Conservation (phyloP, 805 yeast genomes). For the Candida nanaspora region DNA sequence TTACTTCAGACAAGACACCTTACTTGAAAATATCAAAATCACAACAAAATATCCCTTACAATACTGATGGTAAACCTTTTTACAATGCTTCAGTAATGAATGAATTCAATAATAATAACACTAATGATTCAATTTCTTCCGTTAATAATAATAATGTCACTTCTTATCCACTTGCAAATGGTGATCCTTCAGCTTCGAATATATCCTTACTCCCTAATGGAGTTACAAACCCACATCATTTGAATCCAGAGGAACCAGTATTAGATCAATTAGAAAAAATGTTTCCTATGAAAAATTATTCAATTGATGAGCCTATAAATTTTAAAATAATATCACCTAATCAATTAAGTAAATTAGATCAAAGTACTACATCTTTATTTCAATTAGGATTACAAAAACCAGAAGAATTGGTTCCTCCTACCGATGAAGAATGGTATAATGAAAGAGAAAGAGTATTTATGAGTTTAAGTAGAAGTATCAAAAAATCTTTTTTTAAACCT, state of each 20-base stretch:
- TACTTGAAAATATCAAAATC: conserved; percentile 2
- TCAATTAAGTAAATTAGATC: conserved; percentile 7
- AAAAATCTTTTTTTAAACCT: conserved; percentile 66
- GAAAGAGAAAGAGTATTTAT: conserved; percentile 65
- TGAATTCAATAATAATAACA: too few species aligned
- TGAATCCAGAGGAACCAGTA: conserved; percentile 5
- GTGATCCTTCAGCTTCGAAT: conserved; percentile 1
- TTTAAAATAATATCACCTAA: conserved; percentile 16
- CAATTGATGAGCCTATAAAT: conserved; percentile 9
- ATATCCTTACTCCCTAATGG: not conserved
- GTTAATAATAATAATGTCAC: not conserved
- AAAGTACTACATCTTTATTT: conserved; percentile 7
- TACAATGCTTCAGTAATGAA: conserved; percentile 1
- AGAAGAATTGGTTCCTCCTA: conserved; percentile 33
- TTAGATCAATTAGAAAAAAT: conserved; percentile 13
- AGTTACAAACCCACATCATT: conserved; percentile 2
- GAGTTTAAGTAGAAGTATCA: conserved; percentile 46
- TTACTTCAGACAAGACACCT: conserved; percentile 25
- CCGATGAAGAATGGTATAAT: conserved; percentile 55
- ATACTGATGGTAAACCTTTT: not conserved
- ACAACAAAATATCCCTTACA: not conserved
- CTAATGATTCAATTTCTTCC: not conserved
- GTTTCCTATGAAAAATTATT: conserved; percentile 7
- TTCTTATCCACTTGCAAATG: not conserved
- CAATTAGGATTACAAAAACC: conserved; percentile 6